Base-by-base conservation (phyloP, 225 moss, liverwort and hornwort genomes). In the Neckera pumila region DNA sequence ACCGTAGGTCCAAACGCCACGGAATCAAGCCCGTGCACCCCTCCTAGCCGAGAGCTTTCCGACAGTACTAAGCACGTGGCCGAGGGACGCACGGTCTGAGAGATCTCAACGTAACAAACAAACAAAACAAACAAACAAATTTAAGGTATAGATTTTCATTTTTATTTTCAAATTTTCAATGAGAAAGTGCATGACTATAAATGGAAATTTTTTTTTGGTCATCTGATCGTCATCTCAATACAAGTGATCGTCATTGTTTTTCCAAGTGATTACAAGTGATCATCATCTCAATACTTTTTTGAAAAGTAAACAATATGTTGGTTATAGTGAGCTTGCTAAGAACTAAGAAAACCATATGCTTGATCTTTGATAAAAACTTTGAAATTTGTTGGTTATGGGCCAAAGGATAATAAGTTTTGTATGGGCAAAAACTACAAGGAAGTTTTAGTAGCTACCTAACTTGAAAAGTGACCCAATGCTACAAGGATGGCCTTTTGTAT, bases 301-400 rank as follows among this genome's bases (percentile, higher is more conserved):
- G 31, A 74, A 31, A 19, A 31, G 5, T 17, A 18, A 34, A 34
- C 51, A 33, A 51, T 30, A 20, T 75, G 13, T 21, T 75, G 33
- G 4, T 0, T 5, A 33, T 13, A 13, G 5, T 49, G 8, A 47
- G 1, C 1, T 49, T 31, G 7, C 31, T 31, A 31, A 49, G 1
- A 0, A 0, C 7, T 19, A 10, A 7, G 7, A 14, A 1, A 43
- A 27, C 0, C 17, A 45, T 45, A 30, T 0, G 2, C 6, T 28
- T 73, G 3, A 1, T 1, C 10, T 12, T 1, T 49, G 0, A 51
- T 17, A 33, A 49, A 74, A 51, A 33, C 1, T 19, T 49, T 75
- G 33, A 20, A 49, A 33, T 49, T 33, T 51, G 2, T 75, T 33
- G 10, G 6, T 3, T 72, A 3, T 5, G 17, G 16, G 6, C 2